Evolutionary conservation across 2,329 filamentous ascomycete genomes (phyloP), one percentile per base, ranked within the genome.

Genomic region (Epichloe brachyelytri): DNA sequence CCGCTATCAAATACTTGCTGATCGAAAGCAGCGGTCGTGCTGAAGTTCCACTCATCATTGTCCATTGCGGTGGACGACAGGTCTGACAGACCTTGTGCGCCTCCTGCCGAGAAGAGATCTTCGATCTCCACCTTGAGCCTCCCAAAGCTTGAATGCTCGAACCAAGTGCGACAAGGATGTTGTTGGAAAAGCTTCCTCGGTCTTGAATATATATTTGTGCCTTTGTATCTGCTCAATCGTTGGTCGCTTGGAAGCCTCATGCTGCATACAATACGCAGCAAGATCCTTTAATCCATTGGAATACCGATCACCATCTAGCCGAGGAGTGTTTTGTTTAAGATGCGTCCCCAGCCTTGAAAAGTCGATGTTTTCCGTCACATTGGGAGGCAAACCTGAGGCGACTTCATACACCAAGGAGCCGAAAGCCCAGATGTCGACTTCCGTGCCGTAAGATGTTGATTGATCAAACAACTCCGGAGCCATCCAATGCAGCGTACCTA

Each of bases 401-500:
- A 91, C 86, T 65, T 93, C 87, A 59, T 80, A 88, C 2, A 88
- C 74, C 64, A 89, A 85, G 54, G 86, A 85, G 2, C 87, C 88
- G 62, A 88, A 89, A 2, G 87, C 86, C 87, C 88, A 93, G 48
- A 90, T 88, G 59, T 93, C 87, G 43, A 85, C 80, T 60, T 85
- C 82, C 14, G 80, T 83, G 53, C 83, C 83, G 62, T 86, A 86
- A 5, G 80, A 79, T 10, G 77, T 73, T 4, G 77, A 72, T 38
- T 77, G 73, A 52, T 83, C 79, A 58, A 86, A 83, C 12, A 91
- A 73, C 60, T 93, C 88, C 0, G 85, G 86, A 0, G 88, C 85
- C 86, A 93, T 90, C 85, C 86, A 93, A 65, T 90, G 82, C 3
- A 84, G 83, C 0, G 88, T 93, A 20, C 87, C 87, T 51, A 91